Percentiles rank a stretch among this genome's conserved stretches.
Evolutionary conservation across 805 yeast species (phyloP).

Genomic region (Pichia cabralensis): DNA sequence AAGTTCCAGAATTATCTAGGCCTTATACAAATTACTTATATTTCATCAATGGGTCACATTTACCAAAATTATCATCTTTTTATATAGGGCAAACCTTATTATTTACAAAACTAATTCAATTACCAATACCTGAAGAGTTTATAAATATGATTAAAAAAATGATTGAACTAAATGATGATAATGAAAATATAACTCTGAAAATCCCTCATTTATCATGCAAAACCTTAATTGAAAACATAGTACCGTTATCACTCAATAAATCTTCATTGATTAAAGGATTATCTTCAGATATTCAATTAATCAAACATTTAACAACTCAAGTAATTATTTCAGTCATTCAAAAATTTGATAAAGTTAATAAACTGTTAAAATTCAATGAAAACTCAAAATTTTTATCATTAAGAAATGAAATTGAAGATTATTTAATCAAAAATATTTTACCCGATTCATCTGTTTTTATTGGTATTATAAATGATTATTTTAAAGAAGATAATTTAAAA

Average conservation of each 20-base stretch:
- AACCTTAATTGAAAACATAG: conserved; percentile 42
- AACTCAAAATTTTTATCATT: conserved; percentile 9
- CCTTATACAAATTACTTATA: conserved; percentile 54
- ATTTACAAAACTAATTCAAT: conserved; percentile 45
- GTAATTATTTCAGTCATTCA: conserved; percentile 42
- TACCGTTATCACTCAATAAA: conserved; percentile 58
- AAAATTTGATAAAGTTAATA: conserved; percentile 38
- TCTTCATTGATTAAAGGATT: conserved; percentile 50
- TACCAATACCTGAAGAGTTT: conserved; percentile 41
- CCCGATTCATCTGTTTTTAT: conserved; percentile 43
- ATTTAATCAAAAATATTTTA: conserved; percentile 22
- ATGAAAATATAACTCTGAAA: not conserved
- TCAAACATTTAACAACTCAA: conserved; percentile 58
- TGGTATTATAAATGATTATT: conserved; percentile 32
- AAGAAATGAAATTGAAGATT: conserved; percentile 16
- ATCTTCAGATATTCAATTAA: conserved; percentile 36
- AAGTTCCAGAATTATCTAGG: conserved; percentile 61
- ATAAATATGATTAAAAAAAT: conserved; percentile 7
- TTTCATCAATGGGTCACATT: conserved; percentile 57
- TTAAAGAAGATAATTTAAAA: conserved; percentile 21
- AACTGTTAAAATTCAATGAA: conserved; percentile 13
- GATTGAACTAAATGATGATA: conserved; percentile 4
- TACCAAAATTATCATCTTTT: conserved; percentile 70
- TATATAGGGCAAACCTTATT: conserved; percentile 71
- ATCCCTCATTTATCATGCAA: conserved; percentile 11